A percentile compares a stretch with the other conserved stretches of the same genome.
phyloP scores from a whole-genome alignment of 2,329 filamentous ascomycete species.

The Stagonosporopsis vannaccii region DNA sequence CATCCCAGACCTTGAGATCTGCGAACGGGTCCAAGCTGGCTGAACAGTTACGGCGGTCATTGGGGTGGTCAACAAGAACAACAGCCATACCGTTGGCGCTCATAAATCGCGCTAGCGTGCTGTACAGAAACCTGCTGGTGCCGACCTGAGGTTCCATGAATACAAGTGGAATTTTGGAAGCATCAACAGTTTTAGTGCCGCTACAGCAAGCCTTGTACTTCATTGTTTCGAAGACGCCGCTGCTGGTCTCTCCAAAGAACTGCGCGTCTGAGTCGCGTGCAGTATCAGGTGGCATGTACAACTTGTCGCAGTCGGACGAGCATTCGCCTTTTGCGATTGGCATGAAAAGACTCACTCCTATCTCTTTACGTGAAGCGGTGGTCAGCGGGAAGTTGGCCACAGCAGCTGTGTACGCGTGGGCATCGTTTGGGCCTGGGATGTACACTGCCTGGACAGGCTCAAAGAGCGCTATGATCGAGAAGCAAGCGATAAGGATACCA shows the following conservation, averaged over 20 bases:
- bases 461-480: conserved; percentile 1
- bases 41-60: conserved; percentile 50
- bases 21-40: conserved; percentile 26
- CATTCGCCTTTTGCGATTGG: conserved; percentile 25
- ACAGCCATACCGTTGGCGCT: conserved; percentile 58
- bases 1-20: conserved; percentile 25
- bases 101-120: conserved; percentile 54
- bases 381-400: conserved; percentile 25
- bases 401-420: conserved; percentile 26
- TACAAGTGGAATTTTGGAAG: conserved; percentile 32
- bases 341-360: conserved; percentile 35
- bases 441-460: conserved; percentile 14
- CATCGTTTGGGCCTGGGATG: conserved; percentile 24
- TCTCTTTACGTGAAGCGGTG: conserved; percentile 12
- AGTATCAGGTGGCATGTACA: conserved; percentile 32
- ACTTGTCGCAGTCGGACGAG: conserved; percentile 16
- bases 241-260: conserved; percentile 32
- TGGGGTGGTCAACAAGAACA: conserved; percentile 59
- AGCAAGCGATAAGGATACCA: conserved; percentile 2
- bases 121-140: conserved; percentile 55
- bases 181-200: conserved; percentile 12
- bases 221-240: conserved; percentile 30
- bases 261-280: conserved; percentile 28
- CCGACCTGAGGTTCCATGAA: conserved; percentile 58
- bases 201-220: conserved; percentile 28